These are phyloP conservation scores for Jacaranda copaia DNA, from an alignment of 257 asterid genomes.

Conservation along the genomic window DNA sequence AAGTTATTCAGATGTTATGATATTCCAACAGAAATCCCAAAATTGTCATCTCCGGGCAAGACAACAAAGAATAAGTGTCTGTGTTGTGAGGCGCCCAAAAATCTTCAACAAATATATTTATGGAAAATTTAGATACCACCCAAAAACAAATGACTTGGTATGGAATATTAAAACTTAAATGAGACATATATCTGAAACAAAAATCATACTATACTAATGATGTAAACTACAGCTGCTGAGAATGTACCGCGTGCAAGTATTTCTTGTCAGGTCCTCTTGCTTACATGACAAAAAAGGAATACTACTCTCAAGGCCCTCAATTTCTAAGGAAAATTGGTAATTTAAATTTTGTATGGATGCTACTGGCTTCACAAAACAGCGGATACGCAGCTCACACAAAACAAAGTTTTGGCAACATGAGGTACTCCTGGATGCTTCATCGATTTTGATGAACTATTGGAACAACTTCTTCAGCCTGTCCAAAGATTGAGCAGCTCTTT, in stretches of 20 bases:
- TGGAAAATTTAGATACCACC: not conserved
- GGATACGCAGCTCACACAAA: constrained; percentile 25
- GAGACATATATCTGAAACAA: constrained; percentile 20
- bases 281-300: constrained; percentile 32
- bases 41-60: not conserved
- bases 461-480: constrained; percentile 68
- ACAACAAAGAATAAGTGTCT: not conserved
- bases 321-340: constrained; percentile 21
- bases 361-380: constrained; percentile 9
- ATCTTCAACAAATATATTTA: constrained; percentile 5
- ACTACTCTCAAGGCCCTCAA: constrained; percentile 15
- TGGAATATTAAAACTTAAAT: constrained; percentile 8
- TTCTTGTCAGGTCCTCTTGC: constrained; percentile 36
- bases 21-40: not conserved
- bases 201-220: constrained; percentile 33
- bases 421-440: constrained; percentile 33
- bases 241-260: constrained; percentile 21
- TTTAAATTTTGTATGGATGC: constrained; percentile 14
- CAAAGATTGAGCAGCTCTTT: constrained; percentile 81
- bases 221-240: constrained; percentile 29
- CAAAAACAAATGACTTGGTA: constrained; percentile 30
- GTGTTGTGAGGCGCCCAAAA: not conserved
- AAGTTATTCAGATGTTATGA: not conserved
- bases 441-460: constrained; percentile 44
- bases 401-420: constrained; percentile 13